A percentile compares a stretch with the other conserved stretches of the same genome.
phyloP scores from a whole-genome alignment of 768 basidiomycete species.

The Calocybe indica region DNA sequence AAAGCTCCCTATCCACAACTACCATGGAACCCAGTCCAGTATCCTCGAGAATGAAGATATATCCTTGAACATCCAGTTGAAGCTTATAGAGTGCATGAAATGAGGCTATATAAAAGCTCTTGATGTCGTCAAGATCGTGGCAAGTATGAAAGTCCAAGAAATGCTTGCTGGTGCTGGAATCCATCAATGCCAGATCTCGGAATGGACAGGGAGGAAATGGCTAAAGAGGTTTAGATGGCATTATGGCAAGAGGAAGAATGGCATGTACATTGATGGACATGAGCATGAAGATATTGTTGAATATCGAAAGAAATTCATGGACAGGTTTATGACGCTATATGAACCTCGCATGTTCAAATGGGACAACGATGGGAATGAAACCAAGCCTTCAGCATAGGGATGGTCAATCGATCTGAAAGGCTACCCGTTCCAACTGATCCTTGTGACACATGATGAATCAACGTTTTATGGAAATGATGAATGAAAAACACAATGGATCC shows the following conservation, averaged over 20 bases:
- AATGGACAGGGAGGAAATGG: neutral
- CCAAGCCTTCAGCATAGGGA: constrained; percentile 5
- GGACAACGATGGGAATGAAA: constrained; percentile 3
- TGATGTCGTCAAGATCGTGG: neutral
- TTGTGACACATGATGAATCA: constrained; percentile 19
- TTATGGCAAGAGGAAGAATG: constrained; percentile 6
- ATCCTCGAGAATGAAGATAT: too few relatives aligned
- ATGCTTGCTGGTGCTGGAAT: neutral
- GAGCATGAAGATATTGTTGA: constrained; percentile 1
- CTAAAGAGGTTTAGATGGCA: constrained; percentile 22
- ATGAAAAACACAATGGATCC: constrained; percentile 13
- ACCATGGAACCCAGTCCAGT: neutral
- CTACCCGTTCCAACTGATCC: constrained; percentile 8
- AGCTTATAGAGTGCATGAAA: neutral
- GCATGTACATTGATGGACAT: constrained; percentile 10
- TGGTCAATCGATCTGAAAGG: neutral
- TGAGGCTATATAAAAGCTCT: neutral
- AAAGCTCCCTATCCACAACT: neutral
- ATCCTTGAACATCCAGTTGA: neutral
- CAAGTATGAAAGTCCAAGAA: neutral
- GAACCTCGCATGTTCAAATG: neutral
- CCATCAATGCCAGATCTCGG: too few relatives aligned
- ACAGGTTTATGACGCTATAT: neutral
- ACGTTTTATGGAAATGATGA: constrained; percentile 24
- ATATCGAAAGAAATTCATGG: constrained; percentile 7